A percentile compares a stretch with the other conserved stretches of the same genome.
Conservation (phyloP, 495 filamentous ascomycete genomes). For the Aspergillus cristatus region DNA sequence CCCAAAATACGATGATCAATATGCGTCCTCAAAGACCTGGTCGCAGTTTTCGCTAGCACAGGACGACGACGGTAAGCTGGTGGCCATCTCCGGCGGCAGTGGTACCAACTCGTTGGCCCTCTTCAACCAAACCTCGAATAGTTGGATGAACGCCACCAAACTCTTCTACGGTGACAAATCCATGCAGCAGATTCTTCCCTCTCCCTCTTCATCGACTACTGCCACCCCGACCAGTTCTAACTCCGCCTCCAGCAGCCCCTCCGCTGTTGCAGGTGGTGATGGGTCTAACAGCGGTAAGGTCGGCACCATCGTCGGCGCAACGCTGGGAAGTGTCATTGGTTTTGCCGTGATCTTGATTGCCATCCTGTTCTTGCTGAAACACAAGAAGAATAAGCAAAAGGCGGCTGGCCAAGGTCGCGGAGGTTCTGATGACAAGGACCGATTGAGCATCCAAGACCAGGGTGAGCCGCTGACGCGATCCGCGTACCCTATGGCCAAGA, state of each 20-base stretch:
- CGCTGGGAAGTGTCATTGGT: conserved; percentile 69
- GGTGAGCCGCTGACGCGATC: conserved; percentile 43
- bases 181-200: conserved; percentile 23
- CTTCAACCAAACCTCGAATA: conserved; percentile 70
- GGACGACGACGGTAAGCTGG: conserved; percentile 42
- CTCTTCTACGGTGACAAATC: conserved; percentile 46
- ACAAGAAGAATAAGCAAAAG: conserved; percentile 46
- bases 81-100: conserved; percentile 72
- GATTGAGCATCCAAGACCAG: conserved; percentile 56
- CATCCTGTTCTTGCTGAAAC: conserved; percentile 59
- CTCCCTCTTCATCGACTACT: conserved; percentile 25
- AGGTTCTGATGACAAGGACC: conserved; percentile 46
- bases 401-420: conserved; percentile 43
- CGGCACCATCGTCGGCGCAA: conserved; percentile 64
- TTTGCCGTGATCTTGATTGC: conserved; percentile 58
- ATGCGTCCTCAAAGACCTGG: conserved; percentile 55
- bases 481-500: conserved; percentile 35
- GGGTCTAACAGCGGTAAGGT: conserved; percentile 26
- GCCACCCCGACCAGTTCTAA: conserved; percentile 25
- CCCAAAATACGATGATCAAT: conserved; percentile 67
- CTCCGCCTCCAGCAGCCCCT: conserved; percentile 25
- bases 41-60: conserved; percentile 57
- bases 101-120: conserved; percentile 52
- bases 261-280: conserved; percentile 20
- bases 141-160: conserved; percentile 68